These are phyloP conservation scores for Solanum chmielewskii DNA, from an alignment of 257 asterid species.

Conservation along the genomic window DNA sequence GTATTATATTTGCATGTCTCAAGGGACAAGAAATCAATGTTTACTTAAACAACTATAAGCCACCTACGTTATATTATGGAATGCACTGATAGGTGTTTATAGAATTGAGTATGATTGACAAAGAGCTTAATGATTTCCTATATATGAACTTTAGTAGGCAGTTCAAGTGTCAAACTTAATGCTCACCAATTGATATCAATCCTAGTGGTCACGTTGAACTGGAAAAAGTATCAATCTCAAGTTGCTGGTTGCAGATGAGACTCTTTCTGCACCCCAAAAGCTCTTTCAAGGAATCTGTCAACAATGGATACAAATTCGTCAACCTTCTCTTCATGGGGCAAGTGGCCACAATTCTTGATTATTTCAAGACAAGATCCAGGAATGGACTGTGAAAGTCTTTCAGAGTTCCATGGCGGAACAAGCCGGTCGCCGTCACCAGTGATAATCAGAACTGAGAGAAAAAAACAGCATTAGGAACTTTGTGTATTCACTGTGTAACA, in stretches of 20 bases:
- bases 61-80: neutral
- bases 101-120: neutral
- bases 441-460: conserved; percentile 58
- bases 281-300: conserved; percentile 43
- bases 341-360: conserved; percentile 87
- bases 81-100: neutral
- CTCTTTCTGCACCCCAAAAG: conserved; percentile 37
- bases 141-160: neutral
- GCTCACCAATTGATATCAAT: neutral
- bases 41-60: neutral
- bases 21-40: neutral
- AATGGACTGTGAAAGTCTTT: conserved; percentile 69
- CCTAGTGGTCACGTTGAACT: neutral
- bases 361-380: conserved; percentile 61
- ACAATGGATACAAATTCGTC: conserved; percentile 68
- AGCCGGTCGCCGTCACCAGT: conserved; percentile 91
- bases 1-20: neutral
- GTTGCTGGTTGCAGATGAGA: conserved; percentile 33
- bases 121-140: neutral
- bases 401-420: conserved; percentile 83
- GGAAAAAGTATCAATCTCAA: conserved; percentile 12
- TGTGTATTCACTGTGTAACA: neutral
- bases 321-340: conserved; percentile 89
- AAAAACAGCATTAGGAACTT: conserved; percentile 2
- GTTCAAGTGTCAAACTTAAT: neutral